These are phyloP conservation scores for Penicillium sclerotiorum DNA, from an alignment of 2,329 filamentous ascomycete genomes.

Conservation along the genomic window DNA sequence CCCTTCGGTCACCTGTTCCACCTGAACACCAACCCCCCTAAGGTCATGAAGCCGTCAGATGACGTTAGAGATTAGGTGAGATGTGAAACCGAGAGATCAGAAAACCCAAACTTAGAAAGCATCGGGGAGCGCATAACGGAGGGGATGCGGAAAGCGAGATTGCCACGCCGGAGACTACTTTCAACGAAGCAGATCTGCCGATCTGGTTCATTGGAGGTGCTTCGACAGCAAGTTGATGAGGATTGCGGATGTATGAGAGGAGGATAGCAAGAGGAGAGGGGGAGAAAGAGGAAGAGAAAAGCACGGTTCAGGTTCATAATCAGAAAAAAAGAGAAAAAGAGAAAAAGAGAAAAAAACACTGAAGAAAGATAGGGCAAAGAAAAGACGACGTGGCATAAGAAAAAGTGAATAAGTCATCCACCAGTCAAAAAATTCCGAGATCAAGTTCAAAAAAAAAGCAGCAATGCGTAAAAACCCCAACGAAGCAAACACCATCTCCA, in stretches of 20 bases:
- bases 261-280: slow-evolving; percentile 10
- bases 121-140: slow-evolving; percentile 7
- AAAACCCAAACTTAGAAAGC: slow-evolving; percentile 24
- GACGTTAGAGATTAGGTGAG: slow-evolving; percentile 30
- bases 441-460: slow-evolving; percentile 26
- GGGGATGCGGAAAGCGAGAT: slow-evolving; percentile 20
- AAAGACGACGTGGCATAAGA: slow-evolving; percentile 15
- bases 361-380: slow-evolving; percentile 22
- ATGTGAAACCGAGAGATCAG: slow-evolving; percentile 29
- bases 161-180: slow-evolving; percentile 35
- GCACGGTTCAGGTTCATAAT: slow-evolving; percentile 27
- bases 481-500: slow-evolving; percentile 43
- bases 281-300: slow-evolving; percentile 19
- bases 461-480: slow-evolving; percentile 29
- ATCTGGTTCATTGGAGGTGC: slow-evolving; percentile 11
- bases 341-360: slow-evolving; percentile 19
- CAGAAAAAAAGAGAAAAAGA: slow-evolving; percentile 17
- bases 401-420: slow-evolving; percentile 37
- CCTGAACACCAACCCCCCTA: slow-evolving; percentile 31
- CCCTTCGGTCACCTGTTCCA: slow-evolving; percentile 30
- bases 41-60: slow-evolving; percentile 27
- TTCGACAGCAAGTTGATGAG: slow-evolving; percentile 15
- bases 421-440: slow-evolving; percentile 44
- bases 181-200: slow-evolving; percentile 27
- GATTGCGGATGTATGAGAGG: slow-evolving; percentile 12